Evolutionary conservation across 164 flowering plant species (phyloP), one percentile per base, ranked within the genome.

Genomic region (Nymphaea thermarum): DNA sequence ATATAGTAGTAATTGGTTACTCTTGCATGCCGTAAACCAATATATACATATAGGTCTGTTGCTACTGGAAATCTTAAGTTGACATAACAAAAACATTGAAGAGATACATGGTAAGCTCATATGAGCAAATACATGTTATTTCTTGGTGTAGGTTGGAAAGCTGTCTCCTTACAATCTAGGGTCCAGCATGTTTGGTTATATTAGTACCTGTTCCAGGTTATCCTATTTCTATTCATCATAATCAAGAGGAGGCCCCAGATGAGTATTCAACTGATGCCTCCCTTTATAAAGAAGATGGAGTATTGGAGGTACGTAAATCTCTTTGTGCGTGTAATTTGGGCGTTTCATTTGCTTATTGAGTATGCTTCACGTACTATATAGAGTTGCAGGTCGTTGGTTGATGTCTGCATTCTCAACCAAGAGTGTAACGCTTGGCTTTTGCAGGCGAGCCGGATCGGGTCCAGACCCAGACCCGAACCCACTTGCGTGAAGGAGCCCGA

Each of bases 281-380:
- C 63, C 77, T 76, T 18, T 95, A 90, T 62, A 75, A 67, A n/a
- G 95, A 86, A 80, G 98, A 95, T 81, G 98, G 97, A 60, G 83
- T 95, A 6, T 75, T 95, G 68, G 87, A 89, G 97, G 98, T 92
- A 85, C 62, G 63, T 41, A 6, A 42, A 36, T 57, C 41, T 47
- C 51, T 51, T 6, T 43, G 53, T 2, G 16, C 36, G 59, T 51
- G 57, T 51, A 2, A 15, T 8, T 15, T 51, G 8, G 57, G 57
- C 14, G 14, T 3, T 51, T 15, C 8, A 15, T 10, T 10, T 51
- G 15, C 3, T 51, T 51, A 51, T 8, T 15, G 14, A 0, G 42
- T 62, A 7, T 62, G 64, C 25, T 62, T 17, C 64, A 62, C 74
- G 65, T 43, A 78, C 42, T 90, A 94, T 98, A 80, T 85, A 63